phyloP scores from a whole-genome alignment of 495 filamentous ascomycete species.

The Penicillium cinerascens region DNA sequence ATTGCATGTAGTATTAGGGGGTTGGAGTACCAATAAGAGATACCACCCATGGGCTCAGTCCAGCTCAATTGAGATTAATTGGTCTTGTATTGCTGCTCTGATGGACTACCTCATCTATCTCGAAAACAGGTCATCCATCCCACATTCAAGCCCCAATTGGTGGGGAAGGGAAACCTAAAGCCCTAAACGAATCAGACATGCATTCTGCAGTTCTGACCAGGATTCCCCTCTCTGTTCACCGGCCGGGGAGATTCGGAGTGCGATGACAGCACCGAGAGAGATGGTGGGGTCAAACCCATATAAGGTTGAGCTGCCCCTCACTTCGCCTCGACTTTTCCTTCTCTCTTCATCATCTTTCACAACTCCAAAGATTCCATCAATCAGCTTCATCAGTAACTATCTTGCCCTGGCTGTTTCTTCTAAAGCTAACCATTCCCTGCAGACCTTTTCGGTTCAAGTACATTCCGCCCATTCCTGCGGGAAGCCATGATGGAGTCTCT shows the following conservation, averaged over 20 bases:
- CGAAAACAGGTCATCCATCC: not conserved
- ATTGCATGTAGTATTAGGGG: too few relatives aligned
- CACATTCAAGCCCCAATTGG: not conserved
- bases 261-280: constrained; percentile 4
- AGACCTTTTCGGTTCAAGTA: constrained; percentile 19
- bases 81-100: not conserved
- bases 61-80: not conserved
- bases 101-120: not conserved
- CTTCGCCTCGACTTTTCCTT: not conserved
- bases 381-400: constrained; percentile 22
- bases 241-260: constrained; percentile 25
- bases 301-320: constrained; percentile 22
- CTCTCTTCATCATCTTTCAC: not conserved
- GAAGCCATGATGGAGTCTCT: constrained; percentile 45
- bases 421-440: constrained; percentile 17
- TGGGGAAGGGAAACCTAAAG: not conserved
- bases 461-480: constrained; percentile 27
- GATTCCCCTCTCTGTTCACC: constrained; percentile 20
- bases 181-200: constrained; percentile 8
- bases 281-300: constrained; percentile 19
- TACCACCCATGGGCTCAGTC: too few relatives aligned
- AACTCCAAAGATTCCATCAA: not conserved
- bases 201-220: constrained; percentile 16
- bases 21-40: too few relatives aligned
- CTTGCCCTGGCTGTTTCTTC: not conserved